Evolutionary conservation across 2,329 filamentous ascomycete species (phyloP).

Genomic region (Capronia coronata): DNA sequence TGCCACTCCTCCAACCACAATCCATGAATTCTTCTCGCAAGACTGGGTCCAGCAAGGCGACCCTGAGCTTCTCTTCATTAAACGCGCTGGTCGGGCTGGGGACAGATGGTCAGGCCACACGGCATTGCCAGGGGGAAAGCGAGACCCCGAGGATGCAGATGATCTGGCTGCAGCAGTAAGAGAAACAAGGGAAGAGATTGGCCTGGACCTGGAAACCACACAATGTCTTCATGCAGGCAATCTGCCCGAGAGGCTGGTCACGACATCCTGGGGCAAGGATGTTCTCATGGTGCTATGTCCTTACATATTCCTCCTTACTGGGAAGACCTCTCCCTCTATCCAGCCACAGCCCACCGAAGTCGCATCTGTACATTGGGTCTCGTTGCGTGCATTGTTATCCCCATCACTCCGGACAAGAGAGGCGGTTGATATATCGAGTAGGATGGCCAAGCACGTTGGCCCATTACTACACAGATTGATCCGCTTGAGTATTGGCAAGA

Average conservation of each 20-base stretch:
- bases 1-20: constrained; percentile 26
- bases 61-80: constrained; percentile 65
- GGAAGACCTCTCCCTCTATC: constrained; percentile 50
- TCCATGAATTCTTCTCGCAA: constrained; percentile 56
- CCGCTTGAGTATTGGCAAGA: constrained; percentile 54
- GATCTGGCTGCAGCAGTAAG: constrained; percentile 58
- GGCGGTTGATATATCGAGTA: constrained; percentile 57
- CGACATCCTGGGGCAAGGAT: constrained; percentile 59
- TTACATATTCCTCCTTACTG: constrained; percentile 59
- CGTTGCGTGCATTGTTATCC: constrained; percentile 55
- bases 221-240: constrained; percentile 51
- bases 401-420: constrained; percentile 55
- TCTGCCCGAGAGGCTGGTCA: constrained; percentile 59
- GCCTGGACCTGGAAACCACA: constrained; percentile 50
- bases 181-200: constrained; percentile 62
- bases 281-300: constrained; percentile 64
- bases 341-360: constrained; percentile 63
- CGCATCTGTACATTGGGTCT: constrained; percentile 63
- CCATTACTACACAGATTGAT: constrained; percentile 50
- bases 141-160: constrained; percentile 58
- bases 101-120: constrained; percentile 66
- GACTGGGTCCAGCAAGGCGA: constrained; percentile 60
- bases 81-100: constrained; percentile 56
- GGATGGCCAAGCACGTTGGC: constrained; percentile 52
- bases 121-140: constrained; percentile 60